phyloP scores from a whole-genome alignment of 176 grass and related monocot species.

The Secale cereale region DNA sequence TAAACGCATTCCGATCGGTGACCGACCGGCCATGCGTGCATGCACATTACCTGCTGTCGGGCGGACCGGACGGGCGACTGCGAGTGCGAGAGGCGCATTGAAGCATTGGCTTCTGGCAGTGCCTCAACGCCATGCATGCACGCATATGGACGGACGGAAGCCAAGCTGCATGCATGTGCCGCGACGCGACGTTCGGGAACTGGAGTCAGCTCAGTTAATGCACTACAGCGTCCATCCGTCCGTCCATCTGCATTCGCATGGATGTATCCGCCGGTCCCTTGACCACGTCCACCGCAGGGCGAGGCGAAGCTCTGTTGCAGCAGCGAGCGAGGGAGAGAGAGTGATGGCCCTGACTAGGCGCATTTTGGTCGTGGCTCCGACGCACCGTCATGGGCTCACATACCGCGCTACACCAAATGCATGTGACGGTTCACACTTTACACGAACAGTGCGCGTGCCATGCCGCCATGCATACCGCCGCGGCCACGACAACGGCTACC shows the following conservation, averaged over 20 bases:
- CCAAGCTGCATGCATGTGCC: background rate
- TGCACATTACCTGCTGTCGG: constrained; percentile 28
- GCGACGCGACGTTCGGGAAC: constrained; percentile 9
- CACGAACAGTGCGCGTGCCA: background rate
- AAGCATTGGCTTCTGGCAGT: background rate
- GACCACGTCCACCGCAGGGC: background rate
- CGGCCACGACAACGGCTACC: background rate
- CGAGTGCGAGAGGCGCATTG: background rate
- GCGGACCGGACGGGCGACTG: background rate
- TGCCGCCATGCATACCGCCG: background rate
- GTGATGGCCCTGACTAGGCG: background rate
- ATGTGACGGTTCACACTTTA: background rate
- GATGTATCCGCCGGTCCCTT: background rate
- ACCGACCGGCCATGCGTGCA: constrained; percentile 5
- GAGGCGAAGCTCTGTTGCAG: background rate
- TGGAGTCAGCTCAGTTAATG: constrained; percentile 22
- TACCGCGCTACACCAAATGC: background rate
- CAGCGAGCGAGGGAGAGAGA: background rate
- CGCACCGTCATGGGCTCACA: constrained; percentile 9
- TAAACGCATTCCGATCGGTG: background rate
- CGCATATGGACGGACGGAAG: background rate
- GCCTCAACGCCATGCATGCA: background rate
- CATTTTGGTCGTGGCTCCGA: background rate
- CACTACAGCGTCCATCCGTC: background rate
- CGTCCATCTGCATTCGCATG: background rate